Conservation (phyloP, 2,329 filamentous ascomycete genomes). For the Colletotrichum siamense region DNA sequence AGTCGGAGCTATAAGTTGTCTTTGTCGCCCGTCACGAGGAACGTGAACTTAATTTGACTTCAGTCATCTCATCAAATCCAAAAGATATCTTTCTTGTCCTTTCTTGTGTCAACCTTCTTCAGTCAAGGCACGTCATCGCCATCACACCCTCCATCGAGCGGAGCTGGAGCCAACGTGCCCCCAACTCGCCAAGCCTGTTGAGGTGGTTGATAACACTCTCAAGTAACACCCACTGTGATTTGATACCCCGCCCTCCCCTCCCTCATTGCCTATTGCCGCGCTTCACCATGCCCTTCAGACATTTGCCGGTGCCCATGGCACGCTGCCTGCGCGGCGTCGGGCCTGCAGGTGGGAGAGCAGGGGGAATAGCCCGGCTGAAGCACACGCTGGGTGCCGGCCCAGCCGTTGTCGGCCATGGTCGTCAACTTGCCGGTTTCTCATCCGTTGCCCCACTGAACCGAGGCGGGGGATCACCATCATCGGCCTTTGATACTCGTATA, state of each 20-base stretch:
- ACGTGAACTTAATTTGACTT: neutral
- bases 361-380: neutral
- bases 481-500: slow-evolving; percentile 4
- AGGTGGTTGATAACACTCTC: slow-evolving; percentile 2
- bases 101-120: neutral
- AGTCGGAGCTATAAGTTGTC: slow-evolving; percentile 12
- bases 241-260: neutral
- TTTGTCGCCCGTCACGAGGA: slow-evolving; percentile 10
- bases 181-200: neutral
- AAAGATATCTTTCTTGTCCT: neutral
- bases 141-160: neutral
- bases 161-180: neutral
- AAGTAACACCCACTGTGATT: neutral
- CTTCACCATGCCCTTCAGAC: slow-evolving; percentile 16
- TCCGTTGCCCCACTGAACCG: slow-evolving; percentile 3
- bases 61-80: slow-evolving; percentile 2
- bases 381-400: neutral
- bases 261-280: neutral
- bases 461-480: slow-evolving; percentile 6
- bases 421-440: slow-evolving; percentile 12
- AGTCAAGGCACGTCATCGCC: neutral
- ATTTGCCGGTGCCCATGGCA: slow-evolving; percentile 8
- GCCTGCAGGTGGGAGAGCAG: neutral
- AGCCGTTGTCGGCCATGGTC: slow-evolving; percentile 4
- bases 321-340: slow-evolving; percentile 1